Evolutionary conservation across 1,284 basidiomycete species (phyloP), one percentile per base, ranked within the genome.

Genomic region (Ustilago lituana): DNA sequence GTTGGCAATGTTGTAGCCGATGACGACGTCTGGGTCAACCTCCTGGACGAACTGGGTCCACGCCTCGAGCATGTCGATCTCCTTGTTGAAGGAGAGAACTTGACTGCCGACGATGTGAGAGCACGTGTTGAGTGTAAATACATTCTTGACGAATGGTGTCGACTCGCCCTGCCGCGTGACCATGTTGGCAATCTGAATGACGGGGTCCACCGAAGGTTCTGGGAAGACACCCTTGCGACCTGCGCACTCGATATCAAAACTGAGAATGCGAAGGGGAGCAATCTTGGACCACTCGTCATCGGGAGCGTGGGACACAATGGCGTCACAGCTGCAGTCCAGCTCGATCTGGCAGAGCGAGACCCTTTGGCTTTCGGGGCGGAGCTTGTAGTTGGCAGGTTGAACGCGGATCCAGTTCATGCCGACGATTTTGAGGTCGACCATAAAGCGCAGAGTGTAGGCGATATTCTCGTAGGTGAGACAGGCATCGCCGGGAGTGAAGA

Each of bases 111-210:
- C 79, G 43, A 82, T 82, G 55, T 79, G 76, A 4, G 80, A 72
- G 38, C 78, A 80, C 0, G 74, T 72, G 55, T 80, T 80, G 60
- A 82, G 73, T 3, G 80, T 82, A 26, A 81, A 81, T 32, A 82
- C 73, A 54, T 80, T 81, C 62, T 79, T 79, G 56, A 82, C 72
- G 41, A 82, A 82, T 2, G 80, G 80, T 12, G 66, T 57, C 8
- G 63, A 58, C 45, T 81, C 80, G 40, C 80, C 80, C 41, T 82
- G 80, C n/a, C 80, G 71, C 17, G 80, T 82, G 46, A 82, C 80
- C 80, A 82, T 82, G 50, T 73, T 75, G 24, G 79, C 80, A 43
- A 82, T 82, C 56, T 82, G 80, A 50, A 82, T 82, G 62, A 82
- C 80, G 5, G 80, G 80, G 37, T 82, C 80, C 19, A 76, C 36